Evolutionary conservation across 495 filamentous ascomycete species (phyloP).

Genomic region (Xylaria curta): DNA sequence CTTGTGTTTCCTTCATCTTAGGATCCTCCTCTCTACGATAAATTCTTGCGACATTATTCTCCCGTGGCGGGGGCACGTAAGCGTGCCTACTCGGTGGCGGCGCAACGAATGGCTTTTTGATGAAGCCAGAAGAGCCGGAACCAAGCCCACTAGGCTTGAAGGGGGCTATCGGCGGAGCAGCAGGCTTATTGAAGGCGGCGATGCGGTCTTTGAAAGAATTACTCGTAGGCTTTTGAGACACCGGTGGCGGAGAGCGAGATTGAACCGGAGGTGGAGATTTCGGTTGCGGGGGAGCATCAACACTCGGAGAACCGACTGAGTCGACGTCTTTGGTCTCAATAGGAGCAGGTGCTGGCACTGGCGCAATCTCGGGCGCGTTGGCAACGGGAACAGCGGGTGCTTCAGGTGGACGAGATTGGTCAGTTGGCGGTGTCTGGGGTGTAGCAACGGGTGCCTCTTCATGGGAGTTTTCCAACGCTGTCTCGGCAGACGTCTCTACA

Average conservation of each 20-base stretch:
- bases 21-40: slow-evolving; percentile 92
- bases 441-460: slow-evolving; percentile 33
- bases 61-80: slow-evolving; percentile 75
- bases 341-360: slow-evolving; percentile 52
- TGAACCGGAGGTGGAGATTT: slow-evolving; percentile 52
- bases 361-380: slow-evolving; percentile 45
- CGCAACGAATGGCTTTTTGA: slow-evolving; percentile 98
- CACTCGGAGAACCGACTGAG: slow-evolving; percentile 30
- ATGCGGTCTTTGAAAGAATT: slow-evolving; percentile 93
- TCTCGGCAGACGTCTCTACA: slow-evolving; percentile 35
- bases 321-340: slow-evolving; percentile 43
- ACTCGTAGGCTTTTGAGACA: slow-evolving; percentile 75
- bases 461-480: slow-evolving; percentile 40
- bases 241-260: slow-evolving; percentile 64
- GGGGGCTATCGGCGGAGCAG: slow-evolving; percentile 83
- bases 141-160: slow-evolving; percentile 76
- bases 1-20: slow-evolving; percentile 72
- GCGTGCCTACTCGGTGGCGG: slow-evolving; percentile 94
- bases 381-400: slow-evolving; percentile 45
- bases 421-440: slow-evolving; percentile 39
- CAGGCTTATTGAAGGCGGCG: slow-evolving; percentile 92
- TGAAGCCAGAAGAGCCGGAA: slow-evolving; percentile 68
- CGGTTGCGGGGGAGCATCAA: slow-evolving; percentile 38
- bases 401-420: slow-evolving; percentile 33
- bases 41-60: slow-evolving; percentile 70